Base-by-base conservation (phyloP, 805 yeast species). In the Cyberlindnera suaveolens region DNA sequence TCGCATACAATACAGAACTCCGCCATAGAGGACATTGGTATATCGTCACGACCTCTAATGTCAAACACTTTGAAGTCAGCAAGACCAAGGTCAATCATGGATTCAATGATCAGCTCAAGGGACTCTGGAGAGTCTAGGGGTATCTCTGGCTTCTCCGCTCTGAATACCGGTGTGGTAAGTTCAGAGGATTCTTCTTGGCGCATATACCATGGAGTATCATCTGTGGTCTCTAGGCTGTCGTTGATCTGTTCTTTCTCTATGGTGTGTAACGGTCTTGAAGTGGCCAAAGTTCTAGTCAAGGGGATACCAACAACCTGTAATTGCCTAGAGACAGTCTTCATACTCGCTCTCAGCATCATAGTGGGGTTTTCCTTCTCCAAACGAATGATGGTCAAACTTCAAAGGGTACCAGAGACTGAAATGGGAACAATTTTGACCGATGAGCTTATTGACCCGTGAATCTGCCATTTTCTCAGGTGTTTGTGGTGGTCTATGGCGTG, bases 51-150 rank as follows among this genome's bases (percentile, higher is more conserved):
- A 6, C 63, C 60, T 31, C 82, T 67, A 45, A 84, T 63, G 55
- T 90, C 96, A 50, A 86, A 77, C 1, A 89, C 58, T 32, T 66
- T 60, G 29, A 90, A 56, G 44, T 87, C 80, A 4, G 65, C 64
- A 32, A 90, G 63, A 9, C 96, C 95, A 30, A 83, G 80, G 6
- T 67, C 60, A 4, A 77, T 74, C 44, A 85, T 57, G 41, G 72
- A 67, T 6, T 67, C 54, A 10, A 80, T 55, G 9, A 83, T 59
- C 3, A 62, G 61, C 30, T 59, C 56, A 8, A 89, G 53, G 1
- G 76, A 58, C 0, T 51, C 55, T 0, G 96, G 96, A 0, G 86
- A 63, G 37, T 70, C 53, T 1, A 46, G 49, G 0, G 96, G 96
- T 5, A 84, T 50, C 3, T 57, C 67, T 0, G 96, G 91, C 34